phyloP scores from a whole-genome alignment of 1,284 basidiomycete genomes.

The Fomitopsis palustris region DNA sequence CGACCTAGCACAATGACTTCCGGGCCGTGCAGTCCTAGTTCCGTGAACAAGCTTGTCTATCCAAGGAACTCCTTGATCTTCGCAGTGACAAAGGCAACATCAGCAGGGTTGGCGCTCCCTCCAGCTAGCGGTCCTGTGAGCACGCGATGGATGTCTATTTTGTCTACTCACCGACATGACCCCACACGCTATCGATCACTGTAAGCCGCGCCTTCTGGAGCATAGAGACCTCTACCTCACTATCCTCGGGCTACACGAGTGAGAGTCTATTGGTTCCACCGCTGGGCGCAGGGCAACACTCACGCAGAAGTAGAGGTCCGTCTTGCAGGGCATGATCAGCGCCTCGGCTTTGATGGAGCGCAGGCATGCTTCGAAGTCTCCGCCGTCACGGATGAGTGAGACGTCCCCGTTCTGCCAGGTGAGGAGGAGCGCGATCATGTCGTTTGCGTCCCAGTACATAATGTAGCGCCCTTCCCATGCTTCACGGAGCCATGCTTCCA shows the following conservation, averaged over 20 bases:
- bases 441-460: constrained; percentile 52
- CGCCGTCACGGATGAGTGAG: constrained; percentile 41
- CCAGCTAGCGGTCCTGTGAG: constrained; percentile 7
- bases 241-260: constrained; percentile 14
- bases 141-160: neutral
- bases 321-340: constrained; percentile 12
- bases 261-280: neutral
- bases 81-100: constrained; percentile 15
- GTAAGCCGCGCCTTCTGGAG: constrained; percentile 11
- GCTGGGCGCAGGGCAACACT: constrained; percentile 11
- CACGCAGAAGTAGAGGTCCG: constrained; percentile 50
- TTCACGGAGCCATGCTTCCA: constrained; percentile 30
- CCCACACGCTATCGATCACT: constrained; percentile 18
- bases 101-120: constrained; percentile 15
- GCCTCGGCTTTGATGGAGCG: constrained; percentile 34
- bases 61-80: constrained; percentile 12
- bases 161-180: constrained; percentile 14
- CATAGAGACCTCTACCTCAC: constrained; percentile 12
- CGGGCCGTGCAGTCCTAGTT: neutral
- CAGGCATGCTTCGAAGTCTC: constrained; percentile 38
- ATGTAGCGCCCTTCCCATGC: constrained; percentile 47
- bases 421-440: constrained; percentile 46
- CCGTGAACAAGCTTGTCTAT: neutral
- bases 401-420: constrained; percentile 58
- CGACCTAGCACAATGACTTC: neutral